Conservation (phyloP, 805 yeast species). For the Metschnikowia matae region DNA sequence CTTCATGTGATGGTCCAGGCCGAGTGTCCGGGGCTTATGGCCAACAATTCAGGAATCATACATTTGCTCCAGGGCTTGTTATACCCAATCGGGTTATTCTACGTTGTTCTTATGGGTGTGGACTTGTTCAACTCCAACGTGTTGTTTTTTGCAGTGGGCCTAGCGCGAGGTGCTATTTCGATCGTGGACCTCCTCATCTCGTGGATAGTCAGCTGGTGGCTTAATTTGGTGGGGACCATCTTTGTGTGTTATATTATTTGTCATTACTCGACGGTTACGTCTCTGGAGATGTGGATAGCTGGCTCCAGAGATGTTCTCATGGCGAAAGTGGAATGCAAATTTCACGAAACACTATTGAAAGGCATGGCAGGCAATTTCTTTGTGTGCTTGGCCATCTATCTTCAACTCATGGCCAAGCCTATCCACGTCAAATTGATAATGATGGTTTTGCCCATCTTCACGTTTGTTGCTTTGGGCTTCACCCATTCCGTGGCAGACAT, state of each 20-base stretch:
- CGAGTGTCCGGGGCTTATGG: conserved; percentile 40
- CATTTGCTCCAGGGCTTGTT: conserved; percentile 55
- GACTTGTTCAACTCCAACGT: conserved; percentile 75
- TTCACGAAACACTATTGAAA: conserved; percentile 62
- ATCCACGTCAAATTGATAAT: conserved; percentile 66
- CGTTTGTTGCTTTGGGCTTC: conserved; percentile 75
- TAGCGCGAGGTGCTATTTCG: conserved; percentile 66
- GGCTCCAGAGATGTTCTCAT: conserved; percentile 50
- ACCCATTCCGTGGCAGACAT: conserved; percentile 83
- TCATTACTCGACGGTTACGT: conserved; percentile 49
- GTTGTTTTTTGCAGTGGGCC: conserved; percentile 64
- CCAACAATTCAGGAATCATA: conserved; percentile 48
- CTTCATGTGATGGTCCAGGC: conserved; percentile 54
- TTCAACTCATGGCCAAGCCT: conserved; percentile 77
- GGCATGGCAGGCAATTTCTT: conserved; percentile 75
- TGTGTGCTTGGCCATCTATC: conserved; percentile 70
- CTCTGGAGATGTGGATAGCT: conserved; percentile 34
- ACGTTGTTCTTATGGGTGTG: conserved; percentile 69
- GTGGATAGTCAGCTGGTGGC: conserved; percentile 64
- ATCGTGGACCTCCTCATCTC: conserved; percentile 57
- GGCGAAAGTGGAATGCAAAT: conserved; percentile 41
- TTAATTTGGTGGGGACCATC: conserved; percentile 60
- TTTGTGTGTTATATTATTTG: conserved; percentile 66
- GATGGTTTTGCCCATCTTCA: conserved; percentile 65
- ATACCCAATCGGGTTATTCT: conserved; percentile 70